Conservation (phyloP, 352 stramenopile species). For the Pythium apleroticum region DNA sequence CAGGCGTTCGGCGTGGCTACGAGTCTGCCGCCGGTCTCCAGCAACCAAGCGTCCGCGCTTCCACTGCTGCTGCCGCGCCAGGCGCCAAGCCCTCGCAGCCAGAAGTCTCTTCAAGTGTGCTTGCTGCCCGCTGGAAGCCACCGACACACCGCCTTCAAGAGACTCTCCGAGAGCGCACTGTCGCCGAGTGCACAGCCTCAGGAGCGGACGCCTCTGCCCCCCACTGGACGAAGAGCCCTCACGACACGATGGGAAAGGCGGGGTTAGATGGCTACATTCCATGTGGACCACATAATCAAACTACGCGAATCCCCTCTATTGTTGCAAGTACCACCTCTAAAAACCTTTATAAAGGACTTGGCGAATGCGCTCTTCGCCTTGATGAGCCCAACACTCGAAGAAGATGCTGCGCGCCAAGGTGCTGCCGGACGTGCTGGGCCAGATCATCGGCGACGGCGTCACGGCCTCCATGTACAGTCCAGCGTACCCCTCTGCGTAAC, state of each 20-base stretch:
- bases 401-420: constrained; percentile 79
- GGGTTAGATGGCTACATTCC: constrained; percentile 20
- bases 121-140: constrained; percentile 14
- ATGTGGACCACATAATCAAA: constrained; percentile 2
- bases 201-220: background rate
- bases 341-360: background rate
- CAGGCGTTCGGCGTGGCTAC: background rate
- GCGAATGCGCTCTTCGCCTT: background rate
- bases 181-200: background rate
- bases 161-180: background rate
- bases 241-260: background rate
- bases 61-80: background rate
- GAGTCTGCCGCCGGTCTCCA: background rate
- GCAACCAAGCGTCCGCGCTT: background rate
- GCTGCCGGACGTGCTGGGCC: constrained; percentile 71
- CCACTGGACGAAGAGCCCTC: background rate
- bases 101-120: constrained; percentile 20
- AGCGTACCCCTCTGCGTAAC: background rate
- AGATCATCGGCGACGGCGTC: constrained; percentile 79
- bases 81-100: background rate
- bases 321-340: no score
- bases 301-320: background rate
- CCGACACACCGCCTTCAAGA: background rate
- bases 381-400: background rate
- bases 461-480: constrained; percentile 67